Percentiles rank a stretch among this genome's conserved stretches.
Evolutionary conservation across 2,329 filamentous ascomycete species (phyloP).

Genomic region (Chrysosporium queenslandicum): DNA sequence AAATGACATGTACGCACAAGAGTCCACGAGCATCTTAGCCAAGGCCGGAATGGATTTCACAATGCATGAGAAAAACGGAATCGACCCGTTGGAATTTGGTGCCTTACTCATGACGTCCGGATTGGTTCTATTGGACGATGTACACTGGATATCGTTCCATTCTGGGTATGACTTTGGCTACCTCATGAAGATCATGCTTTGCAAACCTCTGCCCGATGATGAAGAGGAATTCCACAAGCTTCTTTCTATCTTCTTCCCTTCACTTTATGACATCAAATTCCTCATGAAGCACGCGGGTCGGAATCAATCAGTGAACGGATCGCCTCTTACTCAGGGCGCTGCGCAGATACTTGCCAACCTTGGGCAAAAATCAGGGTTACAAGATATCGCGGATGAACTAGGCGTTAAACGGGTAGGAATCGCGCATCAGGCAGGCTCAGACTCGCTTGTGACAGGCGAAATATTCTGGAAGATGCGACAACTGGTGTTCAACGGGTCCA

Average conservation of each 20-base stretch:
- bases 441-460: constrained; percentile 83
- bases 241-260: constrained; percentile 87
- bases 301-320: constrained; percentile 54
- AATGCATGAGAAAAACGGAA: constrained; percentile 74
- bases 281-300: constrained; percentile 82
- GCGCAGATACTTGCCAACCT: constrained; percentile 71
- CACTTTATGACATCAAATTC: constrained; percentile 92
- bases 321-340: constrained; percentile 54
- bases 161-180: constrained; percentile 98
- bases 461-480: constrained; percentile 92
- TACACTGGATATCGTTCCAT: constrained; percentile 96
- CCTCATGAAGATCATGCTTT: constrained; percentile 83
- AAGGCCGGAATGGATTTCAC: constrained; percentile 89
- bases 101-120: constrained; percentile 84
- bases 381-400: constrained; percentile 86
- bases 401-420: constrained; percentile 80
- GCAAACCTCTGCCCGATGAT: constrained; percentile 72
- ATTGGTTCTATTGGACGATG: constrained; percentile 73
- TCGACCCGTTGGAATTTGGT: constrained; percentile 81
- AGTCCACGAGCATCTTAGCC: constrained; percentile 82
- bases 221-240: constrained; percentile 81
- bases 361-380: constrained; percentile 81
- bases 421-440: constrained; percentile 86
- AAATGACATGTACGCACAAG: constrained; percentile 95
- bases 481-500: constrained; percentile 72